These are phyloP conservation scores for Picea abies DNA, from an alignment of 83 land plant species.

Conservation along the genomic window DNA sequence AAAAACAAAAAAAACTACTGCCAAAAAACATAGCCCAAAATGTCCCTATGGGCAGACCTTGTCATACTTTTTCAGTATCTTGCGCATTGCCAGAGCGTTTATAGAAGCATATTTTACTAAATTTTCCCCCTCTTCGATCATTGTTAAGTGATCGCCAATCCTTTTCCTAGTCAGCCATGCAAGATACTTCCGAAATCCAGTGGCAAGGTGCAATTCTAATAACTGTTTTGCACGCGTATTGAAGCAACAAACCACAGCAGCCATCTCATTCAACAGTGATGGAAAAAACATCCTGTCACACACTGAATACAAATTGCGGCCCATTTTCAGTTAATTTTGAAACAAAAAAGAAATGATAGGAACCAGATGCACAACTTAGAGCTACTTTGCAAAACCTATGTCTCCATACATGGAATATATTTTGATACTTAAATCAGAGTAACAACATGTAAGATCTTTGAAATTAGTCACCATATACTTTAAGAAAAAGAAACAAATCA, in stretches of 20 bases:
- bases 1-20: too few relatives aligned
- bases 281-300: slow-evolving; percentile 85
- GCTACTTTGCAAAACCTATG: too few relatives aligned
- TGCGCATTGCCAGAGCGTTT: slow-evolving; percentile 75
- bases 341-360: not conserved
- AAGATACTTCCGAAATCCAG: slow-evolving; percentile 50
- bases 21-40: too few relatives aligned
- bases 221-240: slow-evolving; percentile 62
- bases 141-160: slow-evolving; percentile 27
- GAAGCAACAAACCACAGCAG: slow-evolving; percentile 64
- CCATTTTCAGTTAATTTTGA: not conserved
- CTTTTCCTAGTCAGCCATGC: slow-evolving; percentile 37
- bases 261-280: slow-evolving; percentile 69
- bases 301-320: slow-evolving; percentile 29
- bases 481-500: too few relatives aligned
- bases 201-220: slow-evolving; percentile 68
- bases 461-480: too few relatives aligned
- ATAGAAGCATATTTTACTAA: slow-evolving; percentile 78
- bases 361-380: too few relatives aligned
- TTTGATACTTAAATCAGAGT: too few relatives aligned
- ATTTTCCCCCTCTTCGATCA: slow-evolving; percentile 65
- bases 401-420: too few relatives aligned
- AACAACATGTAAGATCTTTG: too few relatives aligned
- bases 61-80: slow-evolving; percentile 89
- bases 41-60: slow-evolving; percentile 44